These are phyloP conservation scores for Sordariomycetes sp. DNA, from an alignment of 2,329 filamentous ascomycete genomes.

Conservation along the genomic window DNA sequence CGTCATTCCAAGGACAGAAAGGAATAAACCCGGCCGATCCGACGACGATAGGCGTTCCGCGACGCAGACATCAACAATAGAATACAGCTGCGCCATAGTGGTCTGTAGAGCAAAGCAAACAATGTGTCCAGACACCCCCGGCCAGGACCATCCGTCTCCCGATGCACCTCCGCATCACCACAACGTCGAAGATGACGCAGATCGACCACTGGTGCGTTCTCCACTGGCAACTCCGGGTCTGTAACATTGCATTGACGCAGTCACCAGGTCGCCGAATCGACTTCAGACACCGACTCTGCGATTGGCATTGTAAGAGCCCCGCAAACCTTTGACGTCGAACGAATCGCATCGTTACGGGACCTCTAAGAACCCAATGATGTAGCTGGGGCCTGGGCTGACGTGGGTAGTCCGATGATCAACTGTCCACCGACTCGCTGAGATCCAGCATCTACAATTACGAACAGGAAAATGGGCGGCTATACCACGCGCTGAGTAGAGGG, in stretches of 20 bases:
- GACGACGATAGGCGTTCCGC: too few species aligned
- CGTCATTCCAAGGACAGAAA: too few species aligned
- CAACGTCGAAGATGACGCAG: background rate
- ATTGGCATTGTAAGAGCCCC: conserved; percentile 2
- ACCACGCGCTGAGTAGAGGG: conserved; percentile 15
- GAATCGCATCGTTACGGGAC: background rate
- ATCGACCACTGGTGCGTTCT: background rate
- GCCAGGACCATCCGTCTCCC: too few species aligned
- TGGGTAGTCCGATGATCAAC: conserved; percentile 4
- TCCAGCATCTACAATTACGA: conserved; percentile 7
- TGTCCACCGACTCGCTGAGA: conserved; percentile 1
- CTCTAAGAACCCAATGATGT: background rate
- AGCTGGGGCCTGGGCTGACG: too few species aligned
- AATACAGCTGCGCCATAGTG: too few species aligned
- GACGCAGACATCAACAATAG: too few species aligned
- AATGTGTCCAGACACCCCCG: too few species aligned
- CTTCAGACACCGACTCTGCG: conserved; percentile 3
- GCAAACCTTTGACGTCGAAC: background rate
- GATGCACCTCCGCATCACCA: background rate
- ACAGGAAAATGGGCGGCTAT: conserved; percentile 15
- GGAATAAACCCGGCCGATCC: too few species aligned
- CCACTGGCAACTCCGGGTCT: background rate
- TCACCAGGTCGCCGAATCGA: conserved; percentile 1
- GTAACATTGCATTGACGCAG: background rate
- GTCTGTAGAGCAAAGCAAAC: too few species aligned